Conservation (phyloP, 495 filamentous ascomycete species). For the Ascodesmis nigricans region DNA sequence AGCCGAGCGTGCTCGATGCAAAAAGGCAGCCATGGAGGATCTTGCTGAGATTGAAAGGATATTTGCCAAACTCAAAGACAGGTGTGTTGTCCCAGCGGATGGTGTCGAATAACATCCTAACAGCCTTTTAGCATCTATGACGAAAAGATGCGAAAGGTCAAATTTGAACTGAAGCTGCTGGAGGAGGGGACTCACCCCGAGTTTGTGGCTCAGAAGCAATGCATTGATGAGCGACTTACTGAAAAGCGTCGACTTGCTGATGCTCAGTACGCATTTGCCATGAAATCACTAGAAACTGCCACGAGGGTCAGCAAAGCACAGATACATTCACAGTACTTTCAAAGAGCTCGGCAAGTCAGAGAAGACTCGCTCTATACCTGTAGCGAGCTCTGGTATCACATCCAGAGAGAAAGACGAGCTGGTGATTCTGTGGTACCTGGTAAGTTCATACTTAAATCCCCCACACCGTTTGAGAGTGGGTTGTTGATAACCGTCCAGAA, state of each 20-base stretch:
- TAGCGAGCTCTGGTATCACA: conserved; percentile 70
- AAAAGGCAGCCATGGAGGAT: conserved; percentile 60
- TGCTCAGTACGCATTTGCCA: conserved; percentile 45
- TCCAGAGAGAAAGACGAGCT: conserved; percentile 73
- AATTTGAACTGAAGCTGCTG: conserved; percentile 67
- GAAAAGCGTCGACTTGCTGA: conserved; percentile 56
- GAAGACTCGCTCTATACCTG: conserved; percentile 57
- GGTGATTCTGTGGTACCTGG: conserved; percentile 62
- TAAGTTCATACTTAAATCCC: conserved; percentile 28
- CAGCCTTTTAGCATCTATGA: conserved; percentile 45
- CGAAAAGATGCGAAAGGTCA: conserved; percentile 57
- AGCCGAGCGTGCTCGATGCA: conserved; percentile 30
- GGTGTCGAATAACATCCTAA: neutral
- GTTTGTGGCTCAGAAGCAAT: conserved; percentile 63
- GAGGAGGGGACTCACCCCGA: conserved; percentile 55
- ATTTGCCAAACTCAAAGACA: conserved; percentile 66
- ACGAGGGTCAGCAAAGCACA: conserved; percentile 62
- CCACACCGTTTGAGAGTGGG: conserved; percentile 3
- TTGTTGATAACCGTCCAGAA: conserved; percentile 9
- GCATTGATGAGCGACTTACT: conserved; percentile 55
- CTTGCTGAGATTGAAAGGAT: conserved; percentile 56
- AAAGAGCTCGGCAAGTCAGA: conserved; percentile 56
- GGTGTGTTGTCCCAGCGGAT: conserved; percentile 33
- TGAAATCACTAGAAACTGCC: conserved; percentile 45
- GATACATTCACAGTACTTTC: conserved; percentile 67